Evolutionary conservation across 139 green algal genomes (phyloP), one percentile per base, ranked within the genome.

Genomic region (Tetradesmus lagerheimii): DNA sequence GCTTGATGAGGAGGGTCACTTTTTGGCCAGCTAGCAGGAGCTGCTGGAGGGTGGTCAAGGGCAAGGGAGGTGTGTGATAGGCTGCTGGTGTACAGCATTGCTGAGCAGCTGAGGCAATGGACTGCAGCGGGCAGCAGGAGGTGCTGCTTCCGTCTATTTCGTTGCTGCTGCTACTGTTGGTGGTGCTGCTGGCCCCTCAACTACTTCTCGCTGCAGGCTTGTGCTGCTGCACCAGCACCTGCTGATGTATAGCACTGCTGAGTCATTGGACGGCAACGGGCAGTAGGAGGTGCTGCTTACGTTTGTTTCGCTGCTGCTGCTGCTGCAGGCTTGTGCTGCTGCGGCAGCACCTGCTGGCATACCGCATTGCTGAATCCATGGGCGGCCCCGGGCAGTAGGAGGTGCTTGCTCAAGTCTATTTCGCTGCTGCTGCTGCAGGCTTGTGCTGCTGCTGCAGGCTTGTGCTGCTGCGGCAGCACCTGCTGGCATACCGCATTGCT

Each of bases 201-300:
- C n/a, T n/a, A n/a, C n/a, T n/a, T 11, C 11, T 11, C 45, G 11
- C 38, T 84, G 29, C 87, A 94, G 93, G 91, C 84, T 95, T 23
- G 89, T 95, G 25, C 64, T 89, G 8, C 78, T 84, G 37, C 87
- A 88, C 5, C 89, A 94, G 16, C 90, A 93, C 90, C 87, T 94
- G 89, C 89, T 95, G 2, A 92, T 92, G 1, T 94, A 88, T 64
- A 90, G 88, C 43, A 91, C 94, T 2, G 93, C 93, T 16, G 90
- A 86, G 14, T 34, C 93, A 12, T 57, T 86, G 50, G 75, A 67
- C 27, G 64, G 41, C 41, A 57, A 20, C 27, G 84, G 64, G 8
- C 35, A 57, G 15, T 25, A 81, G 6, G 84, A 78, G 57, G 86
- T 86, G 50, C 86, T 90, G 74, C 45, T 53, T 53, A 11, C 45